These are phyloP conservation scores for Sanguinoderma infundibulare DNA, from an alignment of 1,284 basidiomycete species.

Conservation along the genomic window DNA sequence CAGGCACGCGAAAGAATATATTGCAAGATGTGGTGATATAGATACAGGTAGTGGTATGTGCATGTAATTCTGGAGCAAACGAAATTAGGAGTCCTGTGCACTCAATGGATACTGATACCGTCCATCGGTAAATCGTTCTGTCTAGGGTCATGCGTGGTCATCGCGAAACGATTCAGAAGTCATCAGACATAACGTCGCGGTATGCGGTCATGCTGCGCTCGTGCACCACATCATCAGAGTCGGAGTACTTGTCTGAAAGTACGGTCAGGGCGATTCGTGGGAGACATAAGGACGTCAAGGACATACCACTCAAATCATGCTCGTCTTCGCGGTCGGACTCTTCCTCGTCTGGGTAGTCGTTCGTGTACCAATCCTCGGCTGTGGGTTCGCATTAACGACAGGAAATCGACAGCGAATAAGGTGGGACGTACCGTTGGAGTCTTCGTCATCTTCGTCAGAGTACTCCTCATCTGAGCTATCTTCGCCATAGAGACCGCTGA, in stretches of 20 bases:
- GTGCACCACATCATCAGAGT: slow-evolving; percentile 18
- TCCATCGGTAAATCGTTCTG: not conserved
- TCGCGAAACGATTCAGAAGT: not conserved
- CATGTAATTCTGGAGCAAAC: not conserved
- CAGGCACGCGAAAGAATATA: not conserved
- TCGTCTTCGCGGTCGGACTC: slow-evolving; percentile 42
- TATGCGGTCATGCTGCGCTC: slow-evolving; percentile 9
- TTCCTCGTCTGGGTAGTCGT: slow-evolving; percentile 81
- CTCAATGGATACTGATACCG: not conserved
- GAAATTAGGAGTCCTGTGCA: not conserved
- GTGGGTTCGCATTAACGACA: slow-evolving; percentile 1
- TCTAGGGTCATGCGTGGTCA: not conserved
- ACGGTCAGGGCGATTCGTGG: not conserved
- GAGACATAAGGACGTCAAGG: not conserved
- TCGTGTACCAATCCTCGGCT: slow-evolving; percentile 83
- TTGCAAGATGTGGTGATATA: not conserved
- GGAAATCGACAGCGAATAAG: slow-evolving; percentile 1
- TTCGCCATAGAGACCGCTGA: slow-evolving; percentile 54
- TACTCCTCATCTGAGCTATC: slow-evolving; percentile 72
- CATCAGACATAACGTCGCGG: slow-evolving; percentile 15
- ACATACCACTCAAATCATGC: slow-evolving; percentile 46
- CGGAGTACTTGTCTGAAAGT: slow-evolving; percentile 25
- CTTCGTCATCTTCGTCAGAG: slow-evolving; percentile 81
- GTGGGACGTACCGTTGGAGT: slow-evolving; percentile 68
- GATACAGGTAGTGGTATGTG: not conserved